These are phyloP conservation scores for Peronospora tabacina DNA, from an alignment of 352 stramenopile genomes.

Conservation along the genomic window DNA sequence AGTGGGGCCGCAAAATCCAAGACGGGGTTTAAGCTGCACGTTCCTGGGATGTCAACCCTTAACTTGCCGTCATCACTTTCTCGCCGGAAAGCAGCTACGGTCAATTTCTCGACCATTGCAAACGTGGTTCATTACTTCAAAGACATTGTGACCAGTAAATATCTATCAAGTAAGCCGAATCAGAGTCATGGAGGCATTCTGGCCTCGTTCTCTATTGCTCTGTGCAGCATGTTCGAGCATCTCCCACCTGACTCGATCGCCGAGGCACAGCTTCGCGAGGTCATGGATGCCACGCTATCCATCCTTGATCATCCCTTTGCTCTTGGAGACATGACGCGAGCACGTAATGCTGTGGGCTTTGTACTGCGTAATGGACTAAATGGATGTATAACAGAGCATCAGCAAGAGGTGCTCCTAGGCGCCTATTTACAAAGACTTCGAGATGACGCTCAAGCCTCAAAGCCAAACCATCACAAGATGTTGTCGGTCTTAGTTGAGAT, in stretches of 20 bases:
- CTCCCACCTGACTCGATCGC: conserved; percentile 53
- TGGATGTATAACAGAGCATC: conserved; percentile 51
- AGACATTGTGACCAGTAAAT: conserved; percentile 58
- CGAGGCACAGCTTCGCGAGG: conserved; percentile 55
- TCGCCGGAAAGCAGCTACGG: conserved; percentile 44
- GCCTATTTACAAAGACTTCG: conserved; percentile 49
- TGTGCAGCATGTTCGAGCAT: conserved; percentile 72
- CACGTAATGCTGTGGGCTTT: conserved; percentile 70
- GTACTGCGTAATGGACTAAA: conserved; percentile 63
- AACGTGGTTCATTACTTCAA: conserved; percentile 75
- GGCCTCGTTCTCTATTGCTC: conserved; percentile 57
- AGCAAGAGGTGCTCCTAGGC: conserved; percentile 56
- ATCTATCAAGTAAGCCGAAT: conserved; percentile 41
- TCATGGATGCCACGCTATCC: conserved; percentile 51
- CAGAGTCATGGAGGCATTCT: conserved; percentile 63
- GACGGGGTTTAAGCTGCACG: conserved; percentile 66
- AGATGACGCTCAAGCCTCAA: conserved; percentile 27
- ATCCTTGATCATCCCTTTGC: conserved; percentile 72
- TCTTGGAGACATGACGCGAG: conserved; percentile 63
- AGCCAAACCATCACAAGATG: conserved; percentile 61
- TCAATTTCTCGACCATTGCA: conserved; percentile 68
- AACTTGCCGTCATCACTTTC: conserved; percentile 43
- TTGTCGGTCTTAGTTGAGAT: conserved; percentile 52
- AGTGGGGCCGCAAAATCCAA: conserved; percentile 37
- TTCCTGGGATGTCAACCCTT: conserved; percentile 51